Percentiles rank a stretch among this genome's conserved stretches.
phyloP scores from a whole-genome alignment of 176 grass and related monocot species.

The Carex myosuroides region DNA sequence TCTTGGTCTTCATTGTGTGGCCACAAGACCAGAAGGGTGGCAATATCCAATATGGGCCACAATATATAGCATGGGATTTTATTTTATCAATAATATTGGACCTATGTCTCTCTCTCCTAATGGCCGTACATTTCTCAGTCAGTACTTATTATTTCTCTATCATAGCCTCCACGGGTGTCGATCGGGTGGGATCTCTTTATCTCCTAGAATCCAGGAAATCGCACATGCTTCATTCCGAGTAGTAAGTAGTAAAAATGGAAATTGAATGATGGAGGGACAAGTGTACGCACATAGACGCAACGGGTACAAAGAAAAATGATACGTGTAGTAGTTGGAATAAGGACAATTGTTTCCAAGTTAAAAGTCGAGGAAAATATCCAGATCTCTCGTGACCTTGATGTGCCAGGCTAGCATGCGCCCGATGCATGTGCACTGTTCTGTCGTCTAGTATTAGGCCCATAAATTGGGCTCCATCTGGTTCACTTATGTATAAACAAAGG shows the following conservation, averaged over 20 bases:
- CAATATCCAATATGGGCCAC: background rate
- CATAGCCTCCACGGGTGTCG: too few relatives aligned
- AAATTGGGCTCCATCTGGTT: background rate
- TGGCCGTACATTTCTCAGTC: background rate
- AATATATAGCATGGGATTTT: too few relatives aligned
- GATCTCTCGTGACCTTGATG: background rate
- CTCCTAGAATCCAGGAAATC: background rate
- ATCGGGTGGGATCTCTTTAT: too few relatives aligned
- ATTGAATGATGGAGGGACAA: background rate
- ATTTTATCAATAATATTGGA: background rate
- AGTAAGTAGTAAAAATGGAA: background rate
- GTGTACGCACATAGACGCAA: background rate
- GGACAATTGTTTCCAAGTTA: background rate
- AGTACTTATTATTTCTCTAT: too few relatives aligned
- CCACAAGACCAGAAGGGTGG: background rate
- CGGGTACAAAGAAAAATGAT: background rate
- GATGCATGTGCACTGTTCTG: slow-evolving; percentile 12
- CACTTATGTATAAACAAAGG: background rate
- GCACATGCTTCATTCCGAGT: background rate
- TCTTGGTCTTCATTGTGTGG: too few relatives aligned
- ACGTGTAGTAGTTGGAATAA: slow-evolving; percentile 6
- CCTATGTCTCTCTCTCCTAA: background rate
- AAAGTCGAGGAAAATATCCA: background rate
- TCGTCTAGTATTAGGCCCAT: background rate
- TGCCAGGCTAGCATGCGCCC: background rate